These are phyloP conservation scores for Solanum gandarillasii DNA, from an alignment of 257 asterid genomes.

Conservation along the genomic window DNA sequence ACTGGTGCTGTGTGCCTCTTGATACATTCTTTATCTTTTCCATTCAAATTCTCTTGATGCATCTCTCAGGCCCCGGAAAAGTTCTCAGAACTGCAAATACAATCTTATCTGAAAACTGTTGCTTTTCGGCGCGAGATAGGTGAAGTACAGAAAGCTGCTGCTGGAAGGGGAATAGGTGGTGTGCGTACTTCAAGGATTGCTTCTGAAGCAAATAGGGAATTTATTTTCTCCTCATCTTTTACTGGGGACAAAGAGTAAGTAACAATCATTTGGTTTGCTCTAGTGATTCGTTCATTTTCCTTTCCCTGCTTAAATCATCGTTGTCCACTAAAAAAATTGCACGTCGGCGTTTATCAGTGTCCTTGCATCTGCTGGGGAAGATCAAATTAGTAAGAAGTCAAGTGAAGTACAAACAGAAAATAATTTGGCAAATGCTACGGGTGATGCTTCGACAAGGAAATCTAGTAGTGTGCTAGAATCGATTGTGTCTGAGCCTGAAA, in stretches of 20 bases:
- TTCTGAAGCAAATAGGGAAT: conserved; percentile 93
- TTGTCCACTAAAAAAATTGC: not conserved
- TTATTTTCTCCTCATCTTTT: conserved; percentile 81
- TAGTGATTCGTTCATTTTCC: not conserved
- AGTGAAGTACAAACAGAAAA: conserved; percentile 23
- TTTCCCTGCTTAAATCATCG: not conserved
- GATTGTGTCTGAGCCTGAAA: conserved; percentile 34
- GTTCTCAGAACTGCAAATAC: conserved; percentile 92
- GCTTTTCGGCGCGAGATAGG: conserved; percentile 97
- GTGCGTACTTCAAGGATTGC: conserved; percentile 89
- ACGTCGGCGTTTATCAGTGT: conserved; percentile 30
- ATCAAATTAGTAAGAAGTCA: conserved; percentile 22
- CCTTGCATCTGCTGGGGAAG: conserved; percentile 66
- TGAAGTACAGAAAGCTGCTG: conserved; percentile 89
- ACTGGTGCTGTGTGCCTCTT: not conserved
- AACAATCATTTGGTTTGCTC: not conserved
- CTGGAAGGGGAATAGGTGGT: conserved; percentile 85
- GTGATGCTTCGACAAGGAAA: conserved; percentile 17
- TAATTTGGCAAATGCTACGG: conserved; percentile 13
- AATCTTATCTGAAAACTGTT: conserved; percentile 90
- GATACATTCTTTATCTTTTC: not conserved
- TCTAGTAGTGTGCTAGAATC: conserved; percentile 26
- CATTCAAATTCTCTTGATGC: not conserved
- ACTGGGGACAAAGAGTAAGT: conserved; percentile 83
- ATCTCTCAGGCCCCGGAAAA: conserved; percentile 69